A percentile compares a stretch with the other conserved stretches of the same genome.
phyloP scores from a whole-genome alignment of 768 basidiomycete species.

The Boletus edulis region DNA sequence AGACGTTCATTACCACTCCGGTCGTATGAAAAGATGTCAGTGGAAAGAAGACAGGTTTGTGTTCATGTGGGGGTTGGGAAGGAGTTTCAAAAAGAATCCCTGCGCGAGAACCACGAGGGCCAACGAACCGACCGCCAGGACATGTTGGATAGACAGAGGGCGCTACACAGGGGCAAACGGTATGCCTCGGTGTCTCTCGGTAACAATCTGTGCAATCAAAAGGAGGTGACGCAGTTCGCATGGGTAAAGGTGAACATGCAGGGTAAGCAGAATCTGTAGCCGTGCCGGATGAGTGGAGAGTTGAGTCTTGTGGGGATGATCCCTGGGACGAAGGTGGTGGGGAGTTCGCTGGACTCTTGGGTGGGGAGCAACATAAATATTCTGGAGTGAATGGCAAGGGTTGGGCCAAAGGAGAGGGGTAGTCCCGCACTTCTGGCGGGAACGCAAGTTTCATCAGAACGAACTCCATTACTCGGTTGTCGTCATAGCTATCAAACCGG shows the following conservation, averaged over 20 bases:
- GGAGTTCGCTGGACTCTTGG: conserved; percentile 28
- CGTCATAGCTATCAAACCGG: conserved; percentile 43
- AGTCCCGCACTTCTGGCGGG: conserved; percentile 44
- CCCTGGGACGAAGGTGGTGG: conserved; percentile 27
- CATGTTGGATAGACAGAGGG: conserved; percentile 10
- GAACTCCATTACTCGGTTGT: conserved; percentile 67
- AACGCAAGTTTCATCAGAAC: conserved; percentile 68
- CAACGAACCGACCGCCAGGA: not conserved
- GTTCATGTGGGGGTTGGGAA: conserved; percentile 9
- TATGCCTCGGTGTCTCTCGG: conserved; percentile 13
- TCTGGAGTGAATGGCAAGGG: conserved; percentile 13
- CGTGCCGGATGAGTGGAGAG: conserved; percentile 5
- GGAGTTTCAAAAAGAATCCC: conserved; percentile 11
- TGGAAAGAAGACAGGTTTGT: conserved; percentile 50
- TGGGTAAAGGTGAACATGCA: conserved; percentile 24
- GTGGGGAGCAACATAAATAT: conserved; percentile 12
- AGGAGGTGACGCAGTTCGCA: conserved; percentile 19
- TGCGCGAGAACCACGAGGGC: conserved; percentile 4
- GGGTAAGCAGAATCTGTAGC: conserved; percentile 6
- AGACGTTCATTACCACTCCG: conserved; percentile 76
- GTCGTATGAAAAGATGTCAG: conserved; percentile 63
- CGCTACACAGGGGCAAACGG: not conserved
- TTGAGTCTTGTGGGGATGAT: conserved; percentile 28
- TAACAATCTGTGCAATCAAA: conserved; percentile 15
- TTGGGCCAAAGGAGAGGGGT: conserved; percentile 18